These are phyloP conservation scores for Pseudogymnoascus sp. DNA, from an alignment of 2,329 filamentous ascomycete species.

Conservation along the genomic window DNA sequence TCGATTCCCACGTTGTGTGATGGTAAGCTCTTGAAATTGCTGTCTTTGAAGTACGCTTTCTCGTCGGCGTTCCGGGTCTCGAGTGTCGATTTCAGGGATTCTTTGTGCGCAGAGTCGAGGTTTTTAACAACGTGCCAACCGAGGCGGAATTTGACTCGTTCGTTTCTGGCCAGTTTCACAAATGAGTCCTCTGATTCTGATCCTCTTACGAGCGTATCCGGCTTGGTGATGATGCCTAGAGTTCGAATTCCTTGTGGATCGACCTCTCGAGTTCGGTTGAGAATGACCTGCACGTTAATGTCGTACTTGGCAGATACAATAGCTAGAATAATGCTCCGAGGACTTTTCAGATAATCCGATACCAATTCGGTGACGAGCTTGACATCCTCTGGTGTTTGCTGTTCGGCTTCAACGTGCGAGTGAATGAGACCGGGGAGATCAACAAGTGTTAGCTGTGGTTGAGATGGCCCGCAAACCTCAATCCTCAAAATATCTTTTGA, in stretches of 20 bases:
- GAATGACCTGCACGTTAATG: constrained; percentile 52
- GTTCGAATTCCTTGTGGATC: constrained; percentile 32
- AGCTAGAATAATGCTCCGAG: constrained; percentile 45
- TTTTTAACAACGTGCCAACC: constrained; percentile 46
- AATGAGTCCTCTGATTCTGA: constrained; percentile 33
- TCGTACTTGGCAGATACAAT: constrained; percentile 47
- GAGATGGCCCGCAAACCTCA: constrained; percentile 22
- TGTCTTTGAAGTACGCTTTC: constrained; percentile 19
- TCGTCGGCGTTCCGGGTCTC: constrained; percentile 18
- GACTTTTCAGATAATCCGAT: constrained; percentile 42
- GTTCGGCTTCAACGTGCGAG: constrained; percentile 30
- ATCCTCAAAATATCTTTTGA: constrained; percentile 17
- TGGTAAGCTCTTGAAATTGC: constrained; percentile 22
- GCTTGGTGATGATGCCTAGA: constrained; percentile 45
- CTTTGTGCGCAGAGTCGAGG: constrained; percentile 24
- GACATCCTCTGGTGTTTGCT: constrained; percentile 37
- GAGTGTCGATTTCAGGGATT: constrained; percentile 7
- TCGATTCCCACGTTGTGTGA: constrained; percentile 29
- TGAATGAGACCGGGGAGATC: constrained; percentile 51
- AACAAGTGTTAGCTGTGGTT: constrained; percentile 47
- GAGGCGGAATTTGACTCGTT: constrained; percentile 36
- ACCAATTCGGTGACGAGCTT: constrained; percentile 40
- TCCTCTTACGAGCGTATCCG: constrained; percentile 36
- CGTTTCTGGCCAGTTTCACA: constrained; percentile 35
- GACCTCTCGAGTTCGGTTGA: constrained; percentile 29